These are phyloP conservation scores for Gossypium ekmanianum DNA, from an alignment of 345 rosid genomes.

Conservation along the genomic window DNA sequence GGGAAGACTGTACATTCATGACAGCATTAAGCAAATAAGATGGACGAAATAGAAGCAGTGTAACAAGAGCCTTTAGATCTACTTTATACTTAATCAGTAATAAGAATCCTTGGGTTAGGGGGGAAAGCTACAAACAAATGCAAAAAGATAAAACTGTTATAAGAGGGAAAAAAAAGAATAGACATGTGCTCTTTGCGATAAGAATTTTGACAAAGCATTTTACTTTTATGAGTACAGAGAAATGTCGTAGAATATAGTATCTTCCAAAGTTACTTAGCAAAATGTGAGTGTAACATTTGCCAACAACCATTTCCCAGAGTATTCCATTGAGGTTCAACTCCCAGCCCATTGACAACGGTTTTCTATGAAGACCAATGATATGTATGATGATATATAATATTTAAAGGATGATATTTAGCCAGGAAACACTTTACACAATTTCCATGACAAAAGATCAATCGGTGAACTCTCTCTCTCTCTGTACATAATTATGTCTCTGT, in stretches of 20 bases:
- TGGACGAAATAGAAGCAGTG: not conserved
- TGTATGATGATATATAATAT: not conserved
- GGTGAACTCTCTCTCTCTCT: not conserved
- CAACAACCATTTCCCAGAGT: not conserved
- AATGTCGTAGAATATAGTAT: not conserved
- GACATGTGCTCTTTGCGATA: not conserved
- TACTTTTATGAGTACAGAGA: not conserved
- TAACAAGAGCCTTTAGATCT: not conserved
- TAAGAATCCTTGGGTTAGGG: not conserved
- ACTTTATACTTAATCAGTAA: not conserved
- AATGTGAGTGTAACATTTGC: not conserved
- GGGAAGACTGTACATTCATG: not conserved
- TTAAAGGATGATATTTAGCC: not conserved
- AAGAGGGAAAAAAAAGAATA: not conserved
- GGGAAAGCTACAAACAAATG: not conserved
- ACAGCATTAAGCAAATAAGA: not conserved
- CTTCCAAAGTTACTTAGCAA: not conserved
- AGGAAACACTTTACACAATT: not conserved
- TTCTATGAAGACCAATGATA: not conserved
- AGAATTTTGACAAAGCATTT: not conserved
- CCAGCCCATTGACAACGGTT: not conserved
- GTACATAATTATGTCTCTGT: not conserved
- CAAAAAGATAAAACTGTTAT: not conserved
- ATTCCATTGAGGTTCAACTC: slow-evolving; percentile 4
- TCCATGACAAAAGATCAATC: not conserved